Evolutionary conservation across 139 green algal genomes (phyloP), one percentile per base, ranked within the genome.

Genomic region (Dunaliella primolecta): DNA sequence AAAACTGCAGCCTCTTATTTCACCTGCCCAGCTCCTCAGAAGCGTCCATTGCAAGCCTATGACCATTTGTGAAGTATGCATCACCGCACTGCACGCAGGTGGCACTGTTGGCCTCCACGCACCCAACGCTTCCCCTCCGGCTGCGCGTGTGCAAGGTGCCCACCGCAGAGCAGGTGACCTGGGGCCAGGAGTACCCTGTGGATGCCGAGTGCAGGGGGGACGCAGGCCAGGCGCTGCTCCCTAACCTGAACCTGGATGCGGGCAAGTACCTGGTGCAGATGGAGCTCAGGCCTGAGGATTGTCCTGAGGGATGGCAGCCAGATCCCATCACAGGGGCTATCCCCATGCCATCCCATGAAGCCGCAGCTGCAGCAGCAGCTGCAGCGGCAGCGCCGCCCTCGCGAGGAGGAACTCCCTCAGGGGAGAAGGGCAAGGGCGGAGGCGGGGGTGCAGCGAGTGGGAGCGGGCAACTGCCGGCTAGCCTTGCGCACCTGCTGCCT

Each of bases 201-300:
- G 29, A 89, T 0, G 64, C 86, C 24, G 23, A 80, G 79, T 32
- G 11, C 31, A 32, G 31, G 3, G 11, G 15, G n/a, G 64, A 77
- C 25, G 72, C 85, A 33, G 86, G 81, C 31, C 79, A 81, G 25
- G 64, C 81, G 34, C 80, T 90, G 36, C 36, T 94, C 34, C 78
- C 85, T 23, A 87, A 87, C 77, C 2, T 88, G 2, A 36, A 30
- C 31, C 57, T 94, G 33, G 34, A 71, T 33, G 78, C 91, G 15
- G 91, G 91, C 2, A 91, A 91, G 78, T 92, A 92, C 83, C 82
- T 94, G 27, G 30, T 90, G n/a, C 36, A 79, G 11, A 37, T 86
- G 71, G 81, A 81, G 46, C 81, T 89, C n/a, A 72, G 77, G 20
- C 46, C 76, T 25, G 55, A 37, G 1, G 33, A 24, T 24, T 90